Evolutionary conservation across 495 filamentous ascomycete genomes (phyloP), one percentile per base, ranked within the genome.

Genomic region (Hapsidospora chrysogenum): DNA sequence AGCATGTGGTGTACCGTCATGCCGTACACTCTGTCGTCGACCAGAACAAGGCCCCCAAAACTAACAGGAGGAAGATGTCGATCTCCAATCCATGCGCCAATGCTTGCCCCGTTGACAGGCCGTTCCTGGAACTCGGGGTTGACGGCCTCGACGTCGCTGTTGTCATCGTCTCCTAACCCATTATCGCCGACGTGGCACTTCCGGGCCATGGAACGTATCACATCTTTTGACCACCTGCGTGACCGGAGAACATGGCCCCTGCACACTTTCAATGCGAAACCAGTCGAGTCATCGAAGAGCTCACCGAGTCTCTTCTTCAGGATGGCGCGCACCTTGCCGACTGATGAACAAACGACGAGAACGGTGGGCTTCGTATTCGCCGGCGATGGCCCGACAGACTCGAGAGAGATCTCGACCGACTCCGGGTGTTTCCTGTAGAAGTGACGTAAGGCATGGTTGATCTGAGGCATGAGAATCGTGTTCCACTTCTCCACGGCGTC

Each of bases 1-100:
- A 96, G 66, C 74, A 96, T 82, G 50, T 96, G 87, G 43, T 96
- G 87, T 2, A 95, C 87, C 13, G 80, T 93, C 77, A 95, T 83
- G 6, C 86, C 87, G 48, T 82, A 89, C 1, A 78, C 72, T 41
- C 77, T 70, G 35, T 78, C 73, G 51, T 95, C 84, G 5, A 94
- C 74, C 6, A 89, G 57, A 27, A 96, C 69, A 1, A 92, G 63
- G 10, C 87, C 87, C 3, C 87, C 87, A 50, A 86, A 85, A 8
- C 84, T 85, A 3, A 89, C 87, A 1, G 87, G 80, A 9, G 85
- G 85, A 2, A 94, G 57, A 44, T 92, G 85, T 28, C 78, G 70
- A 31, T 82, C 76, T 29, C 82, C 79, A 36, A 78, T 68, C 57
- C 80, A 94, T 1, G 87, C 85, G 13, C 87, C 87, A 39, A 96